These are phyloP conservation scores for Fraxinus excelsior DNA, from an alignment of 257 asterid species.

Conservation along the genomic window DNA sequence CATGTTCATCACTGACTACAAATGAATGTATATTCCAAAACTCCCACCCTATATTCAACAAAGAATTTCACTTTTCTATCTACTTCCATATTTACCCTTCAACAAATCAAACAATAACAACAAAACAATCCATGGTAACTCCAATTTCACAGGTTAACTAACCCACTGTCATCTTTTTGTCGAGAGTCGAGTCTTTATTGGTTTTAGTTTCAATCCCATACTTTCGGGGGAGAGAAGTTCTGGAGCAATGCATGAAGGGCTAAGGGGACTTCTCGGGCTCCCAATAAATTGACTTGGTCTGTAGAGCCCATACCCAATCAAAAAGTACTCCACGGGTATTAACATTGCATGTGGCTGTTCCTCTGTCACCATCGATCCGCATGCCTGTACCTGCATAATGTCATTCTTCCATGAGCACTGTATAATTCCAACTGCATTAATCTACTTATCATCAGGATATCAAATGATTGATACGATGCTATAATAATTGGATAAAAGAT, in stretches of 20 bases:
- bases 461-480: background rate
- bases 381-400: slow-evolving; percentile 62
- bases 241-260: slow-evolving; percentile 65
- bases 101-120: slow-evolving; percentile 19
- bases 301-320: slow-evolving; percentile 73
- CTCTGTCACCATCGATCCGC: slow-evolving; percentile 95
- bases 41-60: slow-evolving; percentile 43
- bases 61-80: slow-evolving; percentile 46
- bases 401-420: slow-evolving; percentile 3
- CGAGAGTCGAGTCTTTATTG: slow-evolving; percentile 72
- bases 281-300: slow-evolving; percentile 62
- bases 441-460: background rate
- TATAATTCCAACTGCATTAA: too few relatives aligned
- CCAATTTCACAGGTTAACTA: slow-evolving; percentile 35
- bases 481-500: background rate
- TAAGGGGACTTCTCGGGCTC: slow-evolving; percentile 81
- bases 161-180: slow-evolving; percentile 32
- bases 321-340: slow-evolving; percentile 77
- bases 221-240: slow-evolving; percentile 91
- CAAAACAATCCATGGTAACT: slow-evolving; percentile 25
- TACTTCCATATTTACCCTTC: slow-evolving; percentile 50
- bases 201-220: slow-evolving; percentile 92
- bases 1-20: slow-evolving; percentile 31
- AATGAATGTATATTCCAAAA: slow-evolving; percentile 48
- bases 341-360: slow-evolving; percentile 98